Percentiles rank a stretch among this genome's conserved stretches.
Evolutionary conservation across 768 basidiomycete species (phyloP).

Genomic region (Exidia glandulosa): DNA sequence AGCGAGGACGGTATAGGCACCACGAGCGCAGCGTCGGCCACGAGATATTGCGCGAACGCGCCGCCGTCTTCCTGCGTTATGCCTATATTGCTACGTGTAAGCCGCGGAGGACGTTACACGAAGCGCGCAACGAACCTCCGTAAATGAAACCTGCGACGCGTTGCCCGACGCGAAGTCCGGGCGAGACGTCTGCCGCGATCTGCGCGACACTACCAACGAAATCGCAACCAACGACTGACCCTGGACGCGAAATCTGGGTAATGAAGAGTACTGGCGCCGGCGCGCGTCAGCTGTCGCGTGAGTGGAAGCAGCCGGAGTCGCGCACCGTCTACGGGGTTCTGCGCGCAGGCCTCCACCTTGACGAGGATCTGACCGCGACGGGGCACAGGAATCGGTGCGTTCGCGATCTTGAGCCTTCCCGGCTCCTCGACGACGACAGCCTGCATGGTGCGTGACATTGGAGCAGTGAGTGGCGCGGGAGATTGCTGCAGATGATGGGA

Average conservation of each 20-base stretch:
- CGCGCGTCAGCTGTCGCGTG: too few relatives aligned
- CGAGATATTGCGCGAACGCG: constrained; percentile 18
- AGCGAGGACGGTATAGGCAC: constrained; percentile 14
- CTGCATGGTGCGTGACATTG: too few relatives aligned
- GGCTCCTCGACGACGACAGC: too few relatives aligned
- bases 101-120: not conserved
- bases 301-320: too few relatives aligned
- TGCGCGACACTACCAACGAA: constrained; percentile 15
- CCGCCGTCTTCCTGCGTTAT: constrained; percentile 7
- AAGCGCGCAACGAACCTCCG: constrained; percentile 11
- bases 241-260: not conserved
- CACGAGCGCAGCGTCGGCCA: constrained; percentile 12
- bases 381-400: too few relatives aligned
- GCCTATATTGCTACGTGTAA: not conserved
- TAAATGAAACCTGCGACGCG: constrained; percentile 17
- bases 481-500: too few relatives aligned
- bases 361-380: not conserved
- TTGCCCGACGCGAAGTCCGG: constrained; percentile 13
- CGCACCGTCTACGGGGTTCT: not conserved
- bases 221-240: constrained; percentile 13
- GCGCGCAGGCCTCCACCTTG: not conserved
- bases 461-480: too few relatives aligned
- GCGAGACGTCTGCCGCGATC: constrained; percentile 10
- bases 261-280: not conserved
- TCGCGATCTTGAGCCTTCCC: too few relatives aligned